Percentiles rank a stretch among this genome's conserved stretches.
Evolutionary conservation across 2,329 filamentous ascomycete species (phyloP).

Genomic region (Akanthomyces lecanii): DNA sequence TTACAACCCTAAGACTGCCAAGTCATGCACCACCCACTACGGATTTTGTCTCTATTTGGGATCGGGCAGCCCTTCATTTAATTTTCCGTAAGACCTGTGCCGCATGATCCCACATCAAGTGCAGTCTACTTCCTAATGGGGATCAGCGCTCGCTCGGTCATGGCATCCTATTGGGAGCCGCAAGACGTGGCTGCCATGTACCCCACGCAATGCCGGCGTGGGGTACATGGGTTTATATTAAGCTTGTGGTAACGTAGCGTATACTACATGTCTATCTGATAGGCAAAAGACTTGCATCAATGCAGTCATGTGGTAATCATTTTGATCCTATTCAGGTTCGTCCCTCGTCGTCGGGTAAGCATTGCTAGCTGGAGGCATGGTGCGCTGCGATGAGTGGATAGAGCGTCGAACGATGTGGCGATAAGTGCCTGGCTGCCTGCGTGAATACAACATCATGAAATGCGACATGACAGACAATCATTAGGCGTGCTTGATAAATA

Average conservation of each 20-base stretch:
- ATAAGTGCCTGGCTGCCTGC: too few species aligned
- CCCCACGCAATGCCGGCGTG: slow-evolving; percentile 7
- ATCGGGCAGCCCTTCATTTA: neutral
- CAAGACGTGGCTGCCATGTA: neutral
- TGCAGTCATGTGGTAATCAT: neutral
- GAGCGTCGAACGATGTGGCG: neutral
- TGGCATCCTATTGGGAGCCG: neutral
- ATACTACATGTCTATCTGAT: neutral
- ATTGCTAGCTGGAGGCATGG: too few species aligned
- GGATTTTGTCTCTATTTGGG: neutral
- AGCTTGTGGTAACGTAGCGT: slow-evolving; percentile 12
- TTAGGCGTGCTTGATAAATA: neutral
- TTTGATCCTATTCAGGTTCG: too few species aligned
- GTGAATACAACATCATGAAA: neutral
- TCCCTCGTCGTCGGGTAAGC: neutral
- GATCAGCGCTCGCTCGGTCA: neutral
- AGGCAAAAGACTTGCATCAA: neutral
- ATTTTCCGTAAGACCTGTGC: neutral
- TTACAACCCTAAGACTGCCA: neutral
- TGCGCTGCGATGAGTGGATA: neutral
- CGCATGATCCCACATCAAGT: neutral
- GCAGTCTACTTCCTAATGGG: slow-evolving; percentile 9
- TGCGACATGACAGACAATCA: neutral
- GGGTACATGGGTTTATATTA: slow-evolving; percentile 12
- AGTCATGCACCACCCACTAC: neutral